Percentiles rank a stretch among this genome's conserved stretches.
Evolutionary conservation across 805 yeast species (phyloP).

Genomic region (Ogataea paraovalis): DNA sequence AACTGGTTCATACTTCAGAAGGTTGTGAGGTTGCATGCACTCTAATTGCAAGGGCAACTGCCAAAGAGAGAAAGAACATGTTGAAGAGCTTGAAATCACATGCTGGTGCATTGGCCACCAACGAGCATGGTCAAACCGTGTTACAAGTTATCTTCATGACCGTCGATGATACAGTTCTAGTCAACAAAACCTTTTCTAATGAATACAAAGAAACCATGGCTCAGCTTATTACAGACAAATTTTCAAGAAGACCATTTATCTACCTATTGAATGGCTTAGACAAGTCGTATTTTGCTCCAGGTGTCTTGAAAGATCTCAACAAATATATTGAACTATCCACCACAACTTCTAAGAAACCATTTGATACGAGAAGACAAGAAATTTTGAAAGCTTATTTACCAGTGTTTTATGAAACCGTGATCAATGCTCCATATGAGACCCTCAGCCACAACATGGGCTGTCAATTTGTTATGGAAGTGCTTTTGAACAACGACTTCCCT

Average conservation of each 20-base stretch:
- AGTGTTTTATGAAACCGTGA: slow-evolving; percentile 51
- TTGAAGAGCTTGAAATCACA: slow-evolving; percentile 72
- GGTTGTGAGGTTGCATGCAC: slow-evolving; percentile 90
- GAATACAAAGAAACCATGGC: slow-evolving; percentile 53
- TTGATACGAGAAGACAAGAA: slow-evolving; percentile 69
- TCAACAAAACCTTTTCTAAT: slow-evolving; percentile 64
- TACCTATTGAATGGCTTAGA: slow-evolving; percentile 76
- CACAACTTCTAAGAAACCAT: slow-evolving; percentile 82
- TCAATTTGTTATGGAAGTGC: slow-evolving; percentile 75
- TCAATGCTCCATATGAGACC: slow-evolving; percentile 46
- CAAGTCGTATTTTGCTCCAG: slow-evolving; percentile 78
- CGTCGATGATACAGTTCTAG: slow-evolving; percentile 89
- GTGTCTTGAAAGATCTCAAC: slow-evolving; percentile 52
- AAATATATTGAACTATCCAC: slow-evolving; percentile 58
- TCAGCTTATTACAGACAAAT: slow-evolving; percentile 62
- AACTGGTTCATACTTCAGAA: slow-evolving; percentile 90
- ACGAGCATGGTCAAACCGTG: slow-evolving; percentile 83
- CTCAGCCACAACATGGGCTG: slow-evolving; percentile 74
- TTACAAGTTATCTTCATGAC: slow-evolving; percentile 74
- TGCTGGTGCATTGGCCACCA: slow-evolving; percentile 68
- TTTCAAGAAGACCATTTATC: slow-evolving; percentile 83
- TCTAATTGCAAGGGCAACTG: slow-evolving; percentile 75
- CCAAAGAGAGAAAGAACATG: slow-evolving; percentile 85
- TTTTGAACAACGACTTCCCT: slow-evolving; percentile 43
- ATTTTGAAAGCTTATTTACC: slow-evolving; percentile 64